phyloP scores from a whole-genome alignment of 2,329 filamentous ascomycete genomes.

The Fusarium vanettenii region DNA sequence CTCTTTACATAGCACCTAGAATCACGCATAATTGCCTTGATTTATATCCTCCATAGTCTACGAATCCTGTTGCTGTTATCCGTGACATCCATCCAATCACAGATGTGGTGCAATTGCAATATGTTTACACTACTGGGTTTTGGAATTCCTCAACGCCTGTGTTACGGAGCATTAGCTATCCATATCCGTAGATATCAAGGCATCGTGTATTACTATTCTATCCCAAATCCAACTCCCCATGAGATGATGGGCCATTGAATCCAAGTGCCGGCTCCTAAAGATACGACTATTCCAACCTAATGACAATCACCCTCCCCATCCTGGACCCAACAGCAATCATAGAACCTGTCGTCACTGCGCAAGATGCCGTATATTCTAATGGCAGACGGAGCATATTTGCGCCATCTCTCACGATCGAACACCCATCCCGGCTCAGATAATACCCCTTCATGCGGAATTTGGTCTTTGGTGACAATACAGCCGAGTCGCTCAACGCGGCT shows the following conservation, averaged over 20 bases:
- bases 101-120: background rate
- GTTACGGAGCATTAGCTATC: background rate
- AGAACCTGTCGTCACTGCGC: background rate
- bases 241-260: background rate
- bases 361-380: background rate
- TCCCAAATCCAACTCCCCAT: background rate
- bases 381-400: background rate
- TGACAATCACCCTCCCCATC: background rate
- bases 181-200: background rate
- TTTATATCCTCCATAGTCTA: too few relatives aligned
- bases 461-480: background rate
- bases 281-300: background rate
- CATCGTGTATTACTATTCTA: background rate
- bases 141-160: background rate
- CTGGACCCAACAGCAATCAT: background rate
- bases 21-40: too few relatives aligned
- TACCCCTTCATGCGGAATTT: background rate
- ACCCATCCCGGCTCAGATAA: background rate
- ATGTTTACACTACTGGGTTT: background rate
- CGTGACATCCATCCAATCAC: background rate
- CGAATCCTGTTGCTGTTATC: background rate
- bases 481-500: background rate
- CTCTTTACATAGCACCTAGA: too few relatives aligned
- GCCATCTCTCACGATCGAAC: background rate
- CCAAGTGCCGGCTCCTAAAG: background rate